Base-by-base conservation (phyloP, 352 stramenopile genomes). In the Pythium oligandrum region DNA sequence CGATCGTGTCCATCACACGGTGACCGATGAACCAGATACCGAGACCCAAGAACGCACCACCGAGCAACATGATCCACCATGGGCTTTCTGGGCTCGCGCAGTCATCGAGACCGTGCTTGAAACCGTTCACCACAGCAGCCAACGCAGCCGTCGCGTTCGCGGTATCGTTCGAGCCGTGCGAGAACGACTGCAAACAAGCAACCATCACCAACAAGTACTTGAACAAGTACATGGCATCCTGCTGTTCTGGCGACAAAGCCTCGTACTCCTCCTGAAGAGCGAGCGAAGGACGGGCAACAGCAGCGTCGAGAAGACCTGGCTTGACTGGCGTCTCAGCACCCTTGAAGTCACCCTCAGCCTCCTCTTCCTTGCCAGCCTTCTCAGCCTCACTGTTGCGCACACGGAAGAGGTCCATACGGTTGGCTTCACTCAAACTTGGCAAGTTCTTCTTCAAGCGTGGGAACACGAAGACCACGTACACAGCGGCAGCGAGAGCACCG, bases 81-180 rank as follows among this genome's bases (percentile, higher is more conserved):
- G 53, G 57, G 4, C 48, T 59, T 47, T 67, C 54, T 0, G 47
- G 40, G 44, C 42, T 64, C 4, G 38, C 39, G 43, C 68, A 70
- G 10, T 52, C 38, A 4, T 57, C 44, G 6, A 60, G 48, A n/a
- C 73, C 77, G 8, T 68, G 59, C 8, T 72, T 61, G 61, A 88
- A 93, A 7, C n/a, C n/a, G n/a, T n/a, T n/a, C n/a, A n/a, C n/a
- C n/a, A n/a, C n/a, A n/a, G n/a, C n/a, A n/a, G n/a, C 87, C 77
- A 93, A 61, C 1, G 86, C 80, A 5, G 64, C 83, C 39, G 90
- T 91, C 3, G 76, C 59, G 59, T 94, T 96, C 17, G 81, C 78
- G 1, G 88, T 78, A 57, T 95, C 83, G 60, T 93, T 93, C 26
- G n/a, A n/a, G n/a, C n/a, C n/a, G n/a, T n/a, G n/a, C n/a, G n/a